Evolutionary conservation across 1,284 basidiomycete genomes (phyloP).

Genomic region (Moesziomyces sp.): DNA sequence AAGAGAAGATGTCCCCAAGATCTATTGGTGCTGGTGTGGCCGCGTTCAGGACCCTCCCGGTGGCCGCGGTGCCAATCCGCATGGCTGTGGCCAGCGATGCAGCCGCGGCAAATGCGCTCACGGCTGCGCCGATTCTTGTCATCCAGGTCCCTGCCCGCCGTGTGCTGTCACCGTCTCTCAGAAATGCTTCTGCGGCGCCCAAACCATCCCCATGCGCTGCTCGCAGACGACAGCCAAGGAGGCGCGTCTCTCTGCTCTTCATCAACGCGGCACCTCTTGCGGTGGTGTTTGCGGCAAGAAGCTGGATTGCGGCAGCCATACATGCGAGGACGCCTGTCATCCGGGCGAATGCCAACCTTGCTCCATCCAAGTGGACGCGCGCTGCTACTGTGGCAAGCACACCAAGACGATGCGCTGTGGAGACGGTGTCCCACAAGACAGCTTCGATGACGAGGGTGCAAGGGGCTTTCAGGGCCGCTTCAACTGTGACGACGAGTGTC

Average conservation of each 20-base stretch:
- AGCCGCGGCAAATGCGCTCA: constrained; percentile 58
- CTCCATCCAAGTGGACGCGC: constrained; percentile 30
- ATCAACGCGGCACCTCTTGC: constrained; percentile 58
- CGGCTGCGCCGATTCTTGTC: constrained; percentile 61
- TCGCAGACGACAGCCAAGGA: constrained; percentile 53
- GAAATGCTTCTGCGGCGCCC: constrained; percentile 63
- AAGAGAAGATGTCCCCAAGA: constrained; percentile 56
- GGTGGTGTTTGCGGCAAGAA: constrained; percentile 51
- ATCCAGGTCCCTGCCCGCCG: constrained; percentile 65
- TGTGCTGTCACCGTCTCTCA: constrained; percentile 62
- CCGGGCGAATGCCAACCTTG: constrained; percentile 58
- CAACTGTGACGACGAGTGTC: constrained; percentile 52
- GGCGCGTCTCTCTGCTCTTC: constrained; percentile 23
- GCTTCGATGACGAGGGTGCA: constrained; percentile 26
- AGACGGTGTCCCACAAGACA: constrained; percentile 39
- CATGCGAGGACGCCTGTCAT: constrained; percentile 58
- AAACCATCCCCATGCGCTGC: constrained; percentile 57
- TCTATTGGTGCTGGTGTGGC: constrained; percentile 65
- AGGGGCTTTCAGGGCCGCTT: constrained; percentile 46
- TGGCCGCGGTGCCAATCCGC: constrained; percentile 49
- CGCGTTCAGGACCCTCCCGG: constrained; percentile 51
- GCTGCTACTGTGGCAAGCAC: constrained; percentile 63
- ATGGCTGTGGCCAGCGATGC: constrained; percentile 63
- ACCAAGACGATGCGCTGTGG: constrained; percentile 56
- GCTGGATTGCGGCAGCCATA: constrained; percentile 61